Conservation (phyloP, 2,329 filamentous ascomycete genomes). For the Rhinocladiella similis region DNA sequence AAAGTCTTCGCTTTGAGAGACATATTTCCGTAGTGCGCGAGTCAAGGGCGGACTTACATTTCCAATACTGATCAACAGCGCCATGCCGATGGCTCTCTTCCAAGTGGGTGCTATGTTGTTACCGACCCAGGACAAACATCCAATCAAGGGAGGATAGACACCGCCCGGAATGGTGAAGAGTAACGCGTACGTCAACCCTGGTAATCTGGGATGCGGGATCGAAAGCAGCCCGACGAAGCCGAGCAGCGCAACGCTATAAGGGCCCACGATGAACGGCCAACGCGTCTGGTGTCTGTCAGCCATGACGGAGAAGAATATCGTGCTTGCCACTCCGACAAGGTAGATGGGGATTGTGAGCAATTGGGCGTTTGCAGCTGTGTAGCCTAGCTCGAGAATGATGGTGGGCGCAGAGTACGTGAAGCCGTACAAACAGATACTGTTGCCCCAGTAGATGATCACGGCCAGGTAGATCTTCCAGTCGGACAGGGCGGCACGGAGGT, state of each 20-base stretch:
- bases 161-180: slow-evolving; percentile 35
- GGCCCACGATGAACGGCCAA: slow-evolving; percentile 37
- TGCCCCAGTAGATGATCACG: slow-evolving; percentile 25
- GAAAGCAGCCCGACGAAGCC: slow-evolving; percentile 35
- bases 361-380: slow-evolving; percentile 20
- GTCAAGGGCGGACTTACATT: slow-evolving; percentile 38
- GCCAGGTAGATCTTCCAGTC: slow-evolving; percentile 26
- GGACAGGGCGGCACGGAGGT: slow-evolving; percentile 10
- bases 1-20: background rate
- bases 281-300: slow-evolving; percentile 33
- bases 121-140: slow-evolving; percentile 56
- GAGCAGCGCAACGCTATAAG: slow-evolving; percentile 33
- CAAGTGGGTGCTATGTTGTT: slow-evolving; percentile 59
- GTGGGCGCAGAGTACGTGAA: slow-evolving; percentile 22
- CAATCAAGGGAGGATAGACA: slow-evolving; percentile 48
- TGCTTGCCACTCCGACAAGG: slow-evolving; percentile 31
- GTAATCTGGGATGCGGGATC: slow-evolving; percentile 25
- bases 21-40: too few species aligned
- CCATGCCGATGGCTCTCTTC: slow-evolving; percentile 62
- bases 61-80: slow-evolving; percentile 63
- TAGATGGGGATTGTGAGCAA: slow-evolving; percentile 37
- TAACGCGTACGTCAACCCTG: slow-evolving; percentile 31
- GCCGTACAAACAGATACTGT: slow-evolving; percentile 15
- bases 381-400: slow-evolving; percentile 30
- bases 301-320: slow-evolving; percentile 31